Conservation (phyloP, 2,329 filamentous ascomycete genomes). For the Magnaporthiopsis incrustans region DNA sequence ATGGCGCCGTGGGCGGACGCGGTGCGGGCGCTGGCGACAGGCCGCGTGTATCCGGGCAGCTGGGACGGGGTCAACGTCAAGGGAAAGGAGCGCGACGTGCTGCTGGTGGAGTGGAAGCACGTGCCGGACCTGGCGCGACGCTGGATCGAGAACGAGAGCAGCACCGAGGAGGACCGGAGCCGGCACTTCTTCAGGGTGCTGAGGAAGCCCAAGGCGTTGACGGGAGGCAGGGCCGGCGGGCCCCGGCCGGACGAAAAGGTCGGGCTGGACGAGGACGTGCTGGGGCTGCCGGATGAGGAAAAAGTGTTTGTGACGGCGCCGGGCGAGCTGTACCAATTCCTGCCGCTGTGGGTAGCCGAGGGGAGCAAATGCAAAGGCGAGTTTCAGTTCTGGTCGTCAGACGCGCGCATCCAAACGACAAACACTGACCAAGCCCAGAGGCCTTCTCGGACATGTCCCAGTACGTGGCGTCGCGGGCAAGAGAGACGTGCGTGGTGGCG, state of each 20-base stretch:
- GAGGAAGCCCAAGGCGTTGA: slow-evolving; percentile 17
- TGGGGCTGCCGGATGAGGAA: slow-evolving; percentile 10
- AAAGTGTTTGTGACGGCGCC: slow-evolving; percentile 31
- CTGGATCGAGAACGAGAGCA: slow-evolving; percentile 24
- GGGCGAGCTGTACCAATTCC: slow-evolving; percentile 31
- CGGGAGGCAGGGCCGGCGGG: slow-evolving; percentile 18
- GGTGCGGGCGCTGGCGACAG: slow-evolving; percentile 19
- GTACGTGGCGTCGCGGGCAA: slow-evolving; percentile 14
- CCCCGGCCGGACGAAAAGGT: slow-evolving; percentile 7
- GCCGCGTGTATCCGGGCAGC: slow-evolving; percentile 26
- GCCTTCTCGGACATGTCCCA: slow-evolving; percentile 15
- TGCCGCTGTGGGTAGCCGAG: slow-evolving; percentile 31
- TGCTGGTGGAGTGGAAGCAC: slow-evolving; percentile 27
- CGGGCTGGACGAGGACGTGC: slow-evolving; percentile 7
- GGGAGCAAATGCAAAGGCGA: slow-evolving; percentile 25
- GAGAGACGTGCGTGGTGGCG: slow-evolving; percentile 18
- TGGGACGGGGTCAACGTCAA: slow-evolving; percentile 34
- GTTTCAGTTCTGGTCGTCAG: not conserved
- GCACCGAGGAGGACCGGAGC: slow-evolving; percentile 9
- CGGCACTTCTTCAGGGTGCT: slow-evolving; percentile 15
- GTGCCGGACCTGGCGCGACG: slow-evolving; percentile 24
- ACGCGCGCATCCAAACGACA: not conserved
- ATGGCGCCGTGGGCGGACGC: slow-evolving; percentile 20
- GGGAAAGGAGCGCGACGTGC: slow-evolving; percentile 27
- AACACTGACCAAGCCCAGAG: not conserved